These are phyloP conservation scores for Catunica adiposa DNA, from an alignment of 2,329 filamentous ascomycete species.

Conservation along the genomic window DNA sequence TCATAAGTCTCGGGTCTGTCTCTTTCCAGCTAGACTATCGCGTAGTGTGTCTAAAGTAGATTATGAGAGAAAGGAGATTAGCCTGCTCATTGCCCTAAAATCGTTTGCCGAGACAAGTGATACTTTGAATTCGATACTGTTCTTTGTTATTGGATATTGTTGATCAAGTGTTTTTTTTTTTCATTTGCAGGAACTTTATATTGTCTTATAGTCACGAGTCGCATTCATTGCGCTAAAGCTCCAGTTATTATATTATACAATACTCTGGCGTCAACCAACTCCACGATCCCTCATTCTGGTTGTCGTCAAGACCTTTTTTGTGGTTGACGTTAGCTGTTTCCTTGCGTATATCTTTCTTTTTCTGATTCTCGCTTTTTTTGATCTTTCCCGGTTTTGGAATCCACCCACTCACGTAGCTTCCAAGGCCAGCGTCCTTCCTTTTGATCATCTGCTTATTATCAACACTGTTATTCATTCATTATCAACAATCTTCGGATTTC, in stretches of 20 bases:
- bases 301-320: too few relatives aligned
- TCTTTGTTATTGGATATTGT: background rate
- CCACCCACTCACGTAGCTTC: background rate
- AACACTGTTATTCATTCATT: background rate
- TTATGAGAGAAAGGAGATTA: background rate
- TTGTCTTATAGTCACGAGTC: too few relatives aligned
- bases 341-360: background rate
- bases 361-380: constrained; percentile 4
- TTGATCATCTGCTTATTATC: background rate
- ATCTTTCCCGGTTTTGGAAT: background rate
- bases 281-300: background rate
- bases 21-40: background rate
- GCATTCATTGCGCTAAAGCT: too few relatives aligned
- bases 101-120: background rate
- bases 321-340: background rate
- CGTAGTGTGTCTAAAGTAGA: background rate
- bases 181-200: background rate
- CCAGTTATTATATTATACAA: too few relatives aligned
- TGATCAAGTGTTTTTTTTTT: background rate
- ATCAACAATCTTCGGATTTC: background rate
- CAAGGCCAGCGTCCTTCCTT: background rate
- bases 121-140: background rate
- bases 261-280: too few relatives aligned
- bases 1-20: constrained; percentile 4
- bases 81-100: background rate